These are phyloP conservation scores for Paramecium sonneborni DNA, from an alignment of 73 alveolate genomes.

Conservation along the genomic window DNA sequence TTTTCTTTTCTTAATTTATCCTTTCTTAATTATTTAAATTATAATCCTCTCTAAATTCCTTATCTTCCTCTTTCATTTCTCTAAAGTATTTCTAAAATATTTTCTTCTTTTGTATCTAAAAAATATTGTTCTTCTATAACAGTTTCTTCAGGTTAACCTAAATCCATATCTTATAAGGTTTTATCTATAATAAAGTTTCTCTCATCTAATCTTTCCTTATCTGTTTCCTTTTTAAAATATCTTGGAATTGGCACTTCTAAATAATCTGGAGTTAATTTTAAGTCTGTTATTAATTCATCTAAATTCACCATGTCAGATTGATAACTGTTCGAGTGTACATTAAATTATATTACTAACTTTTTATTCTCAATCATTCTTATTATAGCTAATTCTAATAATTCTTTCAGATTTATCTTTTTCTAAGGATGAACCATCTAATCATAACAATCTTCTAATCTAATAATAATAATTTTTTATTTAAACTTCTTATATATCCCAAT, in stretches of 20 bases:
- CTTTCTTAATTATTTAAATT: conserved; percentile 60
- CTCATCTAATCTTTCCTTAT: conserved; percentile 79
- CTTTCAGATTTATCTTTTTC: conserved; percentile 94
- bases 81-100: conserved; percentile 84
- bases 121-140: conserved; percentile 76
- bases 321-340: conserved; percentile 47
- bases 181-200: conserved; percentile 78
- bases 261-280: conserved; percentile 93
- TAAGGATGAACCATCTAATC: conserved; percentile 99
- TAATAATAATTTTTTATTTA: background rate
- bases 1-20: conserved; percentile 68
- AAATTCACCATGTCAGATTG: conserved; percentile 77
- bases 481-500: conserved; percentile 91
- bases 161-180: conserved; percentile 69
- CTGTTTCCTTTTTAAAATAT: conserved; percentile 91
- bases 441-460: conserved; percentile 95
- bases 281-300: conserved; percentile 94
- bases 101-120: conserved; percentile 73
- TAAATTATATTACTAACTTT: conserved; percentile 66
- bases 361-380: conserved; percentile 90
- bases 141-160: conserved; percentile 84
- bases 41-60: conserved; percentile 79
- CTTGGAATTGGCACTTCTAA: conserved; percentile 97
- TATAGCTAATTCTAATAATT: conserved; percentile 89
- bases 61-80: conserved; percentile 95